phyloP scores from a whole-genome alignment of 2,329 filamentous ascomycete genomes.

The Botrytis fragariae region DNA sequence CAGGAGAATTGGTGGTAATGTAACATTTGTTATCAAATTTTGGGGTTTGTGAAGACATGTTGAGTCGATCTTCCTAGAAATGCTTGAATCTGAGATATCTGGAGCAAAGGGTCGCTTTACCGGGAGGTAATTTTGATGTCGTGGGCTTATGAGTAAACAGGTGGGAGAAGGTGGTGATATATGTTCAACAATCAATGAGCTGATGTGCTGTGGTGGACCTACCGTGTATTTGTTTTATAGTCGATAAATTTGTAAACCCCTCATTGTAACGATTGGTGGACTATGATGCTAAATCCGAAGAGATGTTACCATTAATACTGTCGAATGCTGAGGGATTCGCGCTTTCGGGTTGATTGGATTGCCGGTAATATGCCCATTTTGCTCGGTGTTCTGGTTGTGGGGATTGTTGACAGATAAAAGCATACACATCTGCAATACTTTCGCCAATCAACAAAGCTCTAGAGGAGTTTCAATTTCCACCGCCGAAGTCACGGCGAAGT shows the following conservation, averaged over 20 bases:
- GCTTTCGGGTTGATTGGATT: background rate
- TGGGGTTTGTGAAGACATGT: background rate
- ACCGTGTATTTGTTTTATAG: background rate
- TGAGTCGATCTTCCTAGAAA: background rate
- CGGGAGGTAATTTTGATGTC: background rate
- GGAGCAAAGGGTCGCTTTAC: no score
- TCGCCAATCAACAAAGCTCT: background rate
- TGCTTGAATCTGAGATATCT: background rate
- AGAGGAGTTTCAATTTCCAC: background rate
- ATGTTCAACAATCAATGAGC: background rate
- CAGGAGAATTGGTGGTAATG: constrained; percentile 12
- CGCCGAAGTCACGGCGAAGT: background rate
- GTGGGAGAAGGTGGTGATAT: background rate
- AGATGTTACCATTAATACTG: background rate
- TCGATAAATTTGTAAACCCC: background rate
- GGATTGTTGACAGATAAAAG: background rate
- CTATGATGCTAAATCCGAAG: background rate
- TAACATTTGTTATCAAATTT: background rate
- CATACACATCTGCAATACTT: background rate
- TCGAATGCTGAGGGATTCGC: background rate
- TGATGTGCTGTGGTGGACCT: background rate
- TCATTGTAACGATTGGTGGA: background rate
- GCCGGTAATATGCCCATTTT: background rate
- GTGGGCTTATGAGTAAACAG: background rate
- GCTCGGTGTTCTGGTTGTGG: background rate